Evolutionary conservation across 768 basidiomycete genomes (phyloP).

Genomic region (Russula sp.): DNA sequence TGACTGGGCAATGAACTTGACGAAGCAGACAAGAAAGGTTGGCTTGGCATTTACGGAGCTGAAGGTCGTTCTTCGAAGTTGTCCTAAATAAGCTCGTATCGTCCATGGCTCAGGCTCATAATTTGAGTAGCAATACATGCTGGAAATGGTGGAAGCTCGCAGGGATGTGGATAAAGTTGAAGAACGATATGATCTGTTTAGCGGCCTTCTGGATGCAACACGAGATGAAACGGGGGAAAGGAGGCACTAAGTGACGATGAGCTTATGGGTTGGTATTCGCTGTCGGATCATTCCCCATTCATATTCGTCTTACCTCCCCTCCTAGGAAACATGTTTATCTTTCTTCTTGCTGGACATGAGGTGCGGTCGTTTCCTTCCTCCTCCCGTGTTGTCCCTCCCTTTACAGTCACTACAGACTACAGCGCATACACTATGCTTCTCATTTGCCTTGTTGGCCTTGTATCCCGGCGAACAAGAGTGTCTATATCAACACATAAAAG

Average conservation of each 20-base stretch:
- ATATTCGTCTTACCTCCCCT: background rate
- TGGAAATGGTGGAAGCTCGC: constrained; percentile 33
- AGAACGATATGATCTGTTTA: constrained; percentile 34
- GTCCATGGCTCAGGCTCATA: background rate
- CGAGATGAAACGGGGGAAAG: constrained; percentile 24
- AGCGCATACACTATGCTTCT: constrained; percentile 39
- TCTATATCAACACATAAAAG: constrained; percentile 39
- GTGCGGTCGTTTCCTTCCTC: constrained; percentile 3
- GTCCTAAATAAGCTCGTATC: background rate
- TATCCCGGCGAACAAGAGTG: constrained; percentile 44
- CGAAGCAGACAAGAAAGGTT: constrained; percentile 36
- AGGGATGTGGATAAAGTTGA: constrained; percentile 24
- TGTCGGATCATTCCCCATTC: constrained; percentile 29
- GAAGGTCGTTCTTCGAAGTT: constrained; percentile 34
- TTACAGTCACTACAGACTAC: constrained; percentile 36
- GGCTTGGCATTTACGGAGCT: constrained; percentile 46
- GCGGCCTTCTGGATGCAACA: constrained; percentile 31
- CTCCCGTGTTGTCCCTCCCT: background rate
- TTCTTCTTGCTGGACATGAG: constrained; percentile 39
- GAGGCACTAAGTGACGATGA: constrained; percentile 26
- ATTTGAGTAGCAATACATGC: constrained; percentile 31
- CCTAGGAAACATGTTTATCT: constrained; percentile 35
- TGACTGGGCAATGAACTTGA: constrained; percentile 40
- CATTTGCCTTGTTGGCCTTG: constrained; percentile 44
- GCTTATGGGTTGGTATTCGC: constrained; percentile 25